These are phyloP conservation scores for Aspergillus hancockii DNA, from an alignment of 495 filamentous ascomycete genomes.

Conservation along the genomic window DNA sequence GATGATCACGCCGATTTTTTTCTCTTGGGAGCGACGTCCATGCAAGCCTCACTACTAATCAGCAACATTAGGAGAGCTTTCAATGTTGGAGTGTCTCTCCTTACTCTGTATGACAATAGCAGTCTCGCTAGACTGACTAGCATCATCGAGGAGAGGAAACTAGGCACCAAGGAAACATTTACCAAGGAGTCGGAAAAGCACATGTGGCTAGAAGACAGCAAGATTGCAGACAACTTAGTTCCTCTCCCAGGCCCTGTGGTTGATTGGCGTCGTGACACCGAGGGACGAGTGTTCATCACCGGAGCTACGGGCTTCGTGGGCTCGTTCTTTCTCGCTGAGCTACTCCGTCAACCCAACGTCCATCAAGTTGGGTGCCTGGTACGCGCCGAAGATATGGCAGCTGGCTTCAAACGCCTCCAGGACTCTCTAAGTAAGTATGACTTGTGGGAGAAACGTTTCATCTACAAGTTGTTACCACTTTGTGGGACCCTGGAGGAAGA, in stretches of 20 bases:
- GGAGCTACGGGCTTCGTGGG: conserved; percentile 10
- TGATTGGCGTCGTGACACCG: neutral
- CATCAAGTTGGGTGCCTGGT: conserved; percentile 1
- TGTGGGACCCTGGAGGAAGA: neutral
- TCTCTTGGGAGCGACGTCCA: neutral
- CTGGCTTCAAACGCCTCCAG: neutral
- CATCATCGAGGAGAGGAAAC: neutral
- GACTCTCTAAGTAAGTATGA: neutral
- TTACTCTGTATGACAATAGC: neutral
- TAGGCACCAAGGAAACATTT: neutral
- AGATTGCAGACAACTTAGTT: neutral
- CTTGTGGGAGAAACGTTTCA: neutral
- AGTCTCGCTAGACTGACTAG: neutral
- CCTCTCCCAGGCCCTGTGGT: neutral
- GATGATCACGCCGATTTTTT: neutral
- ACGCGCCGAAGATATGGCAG: neutral
- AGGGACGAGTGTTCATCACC: conserved; percentile 7
- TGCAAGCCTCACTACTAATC: neutral
- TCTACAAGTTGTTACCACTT: neutral
- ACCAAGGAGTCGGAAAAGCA: neutral
- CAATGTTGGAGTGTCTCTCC: neutral
- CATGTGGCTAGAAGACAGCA: neutral
- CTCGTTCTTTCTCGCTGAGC: conserved; percentile 5
- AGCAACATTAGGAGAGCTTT: neutral
- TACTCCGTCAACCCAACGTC: neutral